Evolutionary conservation across 2,329 filamentous ascomycete genomes (phyloP), one percentile per base, ranked within the genome.

Genomic region (Colletotrichum gloeosporioides): DNA sequence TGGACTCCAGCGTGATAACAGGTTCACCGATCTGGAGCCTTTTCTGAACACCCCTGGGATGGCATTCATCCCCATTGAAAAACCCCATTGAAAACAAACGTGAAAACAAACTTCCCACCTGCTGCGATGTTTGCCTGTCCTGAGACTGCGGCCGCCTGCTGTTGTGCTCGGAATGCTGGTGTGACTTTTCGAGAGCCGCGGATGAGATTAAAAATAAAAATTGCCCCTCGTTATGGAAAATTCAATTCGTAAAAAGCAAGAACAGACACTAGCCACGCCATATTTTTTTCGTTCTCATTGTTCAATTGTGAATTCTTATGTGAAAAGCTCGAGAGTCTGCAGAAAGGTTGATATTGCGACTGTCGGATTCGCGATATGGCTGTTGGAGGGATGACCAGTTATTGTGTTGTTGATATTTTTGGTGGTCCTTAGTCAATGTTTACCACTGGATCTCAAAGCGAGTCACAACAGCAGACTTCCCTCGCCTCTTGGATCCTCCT

Each of bases 101-200:
- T 59, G 15, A 62, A 62, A 34, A 34, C 18, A 34, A n/a, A 62
- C 15, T 22, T 8, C 44, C 16, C 44, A 39, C 25, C 62, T 73
- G 59, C 27, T 73, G 59, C 64, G n/a, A n/a, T 4, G 49, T 53
- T 34, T 69, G 62, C 49, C 36, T 68, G 27, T 22, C n/a, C 64
- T 25, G 36, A 59, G 27, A 69, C 57, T 59, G 32, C 39, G 73
- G 44, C 65, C 64, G 70, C 73, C 64, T 39, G 31, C 31, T 63
- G 31, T 25, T 53, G 69, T 67, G 70, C 64, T 69, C 44, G 27
- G 31, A 49, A 76, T 76, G 73, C 70, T 68, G 71, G 64, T 53
- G 61, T 65, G 59, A 66, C 73, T 73, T 76, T 69, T 76, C 29
- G 27, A 39, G 39, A 75, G 69, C 70, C 64, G 64, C 64, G 66